A percentile compares a stretch with the other conserved stretches of the same genome.
Conservation (phyloP, 2,329 filamentous ascomycete species). For the Aspergillus amoenus region DNA sequence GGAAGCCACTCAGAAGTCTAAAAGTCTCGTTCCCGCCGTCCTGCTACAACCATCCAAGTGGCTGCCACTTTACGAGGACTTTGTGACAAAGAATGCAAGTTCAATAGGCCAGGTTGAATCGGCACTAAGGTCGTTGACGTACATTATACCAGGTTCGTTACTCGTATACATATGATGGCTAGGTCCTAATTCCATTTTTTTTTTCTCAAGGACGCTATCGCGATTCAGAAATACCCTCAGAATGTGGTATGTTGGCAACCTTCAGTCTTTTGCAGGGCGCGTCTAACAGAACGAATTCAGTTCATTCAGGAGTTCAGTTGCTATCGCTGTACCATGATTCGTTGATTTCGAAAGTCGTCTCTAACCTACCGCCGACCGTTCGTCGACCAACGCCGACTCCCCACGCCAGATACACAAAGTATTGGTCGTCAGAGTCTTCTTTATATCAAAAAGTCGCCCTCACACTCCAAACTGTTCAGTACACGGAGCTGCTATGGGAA, state of each 20-base stretch:
- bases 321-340: conserved; percentile 91
- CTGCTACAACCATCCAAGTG: conserved; percentile 41
- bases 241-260: conserved; percentile 60
- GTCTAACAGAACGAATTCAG: conserved; percentile 32
- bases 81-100: conserved; percentile 91
- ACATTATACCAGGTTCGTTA: conserved; percentile 76
- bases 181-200: neutral
- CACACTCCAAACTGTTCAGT: conserved; percentile 84
- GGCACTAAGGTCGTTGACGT: conserved; percentile 85
- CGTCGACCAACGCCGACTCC: conserved; percentile 53
- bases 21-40: conserved; percentile 28
- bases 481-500: conserved; percentile 94
- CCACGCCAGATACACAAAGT: conserved; percentile 64
- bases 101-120: conserved; percentile 96
- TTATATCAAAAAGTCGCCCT: conserved; percentile 80
- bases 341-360: conserved; percentile 68
- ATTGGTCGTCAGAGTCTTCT: conserved; percentile 61
- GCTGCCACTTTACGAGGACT: conserved; percentile 56
- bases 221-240: conserved; percentile 91
- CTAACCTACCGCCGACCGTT: conserved; percentile 54
- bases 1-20: conserved; percentile 31
- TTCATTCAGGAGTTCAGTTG: conserved; percentile 85
- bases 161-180: too few species aligned
- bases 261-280: conserved; percentile 10
- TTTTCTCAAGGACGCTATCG: conserved; percentile 40